Conservation (phyloP, 352 stramenopile species). For the Phytophthora chlamydospora region DNA sequence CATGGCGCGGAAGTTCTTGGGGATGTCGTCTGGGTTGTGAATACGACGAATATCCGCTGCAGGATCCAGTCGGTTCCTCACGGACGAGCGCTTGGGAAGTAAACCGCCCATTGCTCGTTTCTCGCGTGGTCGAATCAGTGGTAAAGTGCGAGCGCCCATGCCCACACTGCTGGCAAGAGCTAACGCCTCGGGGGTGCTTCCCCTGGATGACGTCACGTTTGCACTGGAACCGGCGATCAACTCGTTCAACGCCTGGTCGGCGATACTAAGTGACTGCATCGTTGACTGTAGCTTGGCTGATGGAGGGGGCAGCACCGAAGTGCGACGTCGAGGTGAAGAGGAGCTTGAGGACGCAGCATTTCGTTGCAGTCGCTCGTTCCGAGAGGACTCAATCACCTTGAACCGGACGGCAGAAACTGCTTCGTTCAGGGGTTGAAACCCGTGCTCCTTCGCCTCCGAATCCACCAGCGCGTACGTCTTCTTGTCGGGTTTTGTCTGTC, state of each 20-base stretch:
- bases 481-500: conserved; percentile 60
- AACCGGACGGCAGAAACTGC: conserved; percentile 55
- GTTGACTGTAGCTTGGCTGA: conserved; percentile 12
- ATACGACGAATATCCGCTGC: conserved; percentile 72
- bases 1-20: conserved; percentile 72
- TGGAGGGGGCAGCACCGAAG: conserved; percentile 5
- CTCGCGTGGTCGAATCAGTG: conserved; percentile 60
- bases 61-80: conserved; percentile 67
- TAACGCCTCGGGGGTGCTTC: conserved; percentile 18
- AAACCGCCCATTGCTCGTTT: conserved; percentile 70
- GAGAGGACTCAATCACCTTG: conserved; percentile 42
- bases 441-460: conserved; percentile 51
- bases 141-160: conserved; percentile 46
- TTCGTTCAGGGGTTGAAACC: conserved; percentile 55
- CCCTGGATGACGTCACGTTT: conserved; percentile 17
- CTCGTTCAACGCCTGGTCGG: conserved; percentile 31
- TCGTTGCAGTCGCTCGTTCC: conserved; percentile 7
- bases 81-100: conserved; percentile 66
- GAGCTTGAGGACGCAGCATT: neutral
- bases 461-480: conserved; percentile 66
- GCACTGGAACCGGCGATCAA: conserved; percentile 24
- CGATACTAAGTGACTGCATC: conserved; percentile 19
- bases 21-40: conserved; percentile 73
- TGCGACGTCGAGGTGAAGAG: conserved; percentile 21
- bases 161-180: conserved; percentile 44